Conservation (phyloP, 129 eudicot species). For the Centaurea solstitialis region DNA sequence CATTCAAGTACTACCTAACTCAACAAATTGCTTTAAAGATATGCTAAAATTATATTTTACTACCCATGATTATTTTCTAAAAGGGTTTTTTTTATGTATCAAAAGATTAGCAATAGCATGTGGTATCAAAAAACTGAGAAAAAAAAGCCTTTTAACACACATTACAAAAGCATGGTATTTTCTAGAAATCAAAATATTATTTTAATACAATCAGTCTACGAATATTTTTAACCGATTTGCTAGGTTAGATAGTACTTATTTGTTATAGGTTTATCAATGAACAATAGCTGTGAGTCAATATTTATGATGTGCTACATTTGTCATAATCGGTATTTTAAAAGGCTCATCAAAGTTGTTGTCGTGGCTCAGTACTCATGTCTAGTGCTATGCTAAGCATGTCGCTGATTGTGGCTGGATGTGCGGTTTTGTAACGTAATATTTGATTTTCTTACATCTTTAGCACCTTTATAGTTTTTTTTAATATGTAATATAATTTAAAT, state of each 20-base stretch:
- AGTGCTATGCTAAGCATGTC: background rate
- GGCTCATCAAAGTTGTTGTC: background rate
- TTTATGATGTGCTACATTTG: too few species aligned
- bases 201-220: background rate
- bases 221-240: background rate
- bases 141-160: background rate
- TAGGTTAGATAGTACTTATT: background rate
- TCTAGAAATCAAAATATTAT: background rate
- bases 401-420: background rate
- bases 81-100: background rate
- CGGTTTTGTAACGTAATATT: background rate
- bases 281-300: background rate
- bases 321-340: background rate
- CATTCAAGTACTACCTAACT: background rate
- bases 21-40: background rate
- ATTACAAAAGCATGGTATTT: conserved; percentile 20
- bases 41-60: background rate
- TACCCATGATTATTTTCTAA: conserved; percentile 11
- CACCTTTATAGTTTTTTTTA: background rate
- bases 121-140: background rate
- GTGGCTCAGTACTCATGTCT: background rate
- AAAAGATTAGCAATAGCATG: conserved; percentile 9
- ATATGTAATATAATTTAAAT: too few species aligned
- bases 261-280: background rate
- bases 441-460: background rate